Evolutionary conservation across 2,329 filamentous ascomycete genomes (phyloP).

Genomic region (Botrytis fabae): DNA sequence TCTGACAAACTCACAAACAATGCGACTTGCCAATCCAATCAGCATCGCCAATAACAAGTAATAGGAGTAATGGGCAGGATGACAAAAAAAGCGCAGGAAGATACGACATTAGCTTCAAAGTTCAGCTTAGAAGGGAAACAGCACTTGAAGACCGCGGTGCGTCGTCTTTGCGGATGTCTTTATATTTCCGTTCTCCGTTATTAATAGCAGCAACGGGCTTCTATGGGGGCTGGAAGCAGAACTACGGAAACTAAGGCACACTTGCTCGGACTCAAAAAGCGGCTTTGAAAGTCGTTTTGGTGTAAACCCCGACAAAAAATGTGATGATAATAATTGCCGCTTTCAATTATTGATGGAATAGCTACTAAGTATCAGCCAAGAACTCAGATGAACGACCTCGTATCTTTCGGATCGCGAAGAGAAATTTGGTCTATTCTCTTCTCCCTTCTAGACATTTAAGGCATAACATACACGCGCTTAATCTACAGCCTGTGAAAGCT

Average conservation of each 20-base stretch:
- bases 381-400: neutral
- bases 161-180: neutral
- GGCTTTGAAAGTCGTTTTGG: neutral
- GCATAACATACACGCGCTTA: neutral
- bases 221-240: neutral
- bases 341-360: neutral
- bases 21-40: neutral
- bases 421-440: neutral
- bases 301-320: neutral
- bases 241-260: neutral
- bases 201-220: neutral
- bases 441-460: neutral
- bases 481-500: neutral
- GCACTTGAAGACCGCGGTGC: neutral
- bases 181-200: neutral
- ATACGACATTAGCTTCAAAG: slow-evolving; percentile 10
- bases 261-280: neutral
- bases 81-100: neutral
- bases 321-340: neutral
- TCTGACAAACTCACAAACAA: neutral
- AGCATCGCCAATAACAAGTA: neutral
- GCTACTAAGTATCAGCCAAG: neutral
- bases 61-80: neutral
- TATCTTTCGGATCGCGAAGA: neutral
- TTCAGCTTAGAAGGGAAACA: neutral